Conservation (phyloP, 169 alveolate genomes). For the Eimeria maxima region DNA sequence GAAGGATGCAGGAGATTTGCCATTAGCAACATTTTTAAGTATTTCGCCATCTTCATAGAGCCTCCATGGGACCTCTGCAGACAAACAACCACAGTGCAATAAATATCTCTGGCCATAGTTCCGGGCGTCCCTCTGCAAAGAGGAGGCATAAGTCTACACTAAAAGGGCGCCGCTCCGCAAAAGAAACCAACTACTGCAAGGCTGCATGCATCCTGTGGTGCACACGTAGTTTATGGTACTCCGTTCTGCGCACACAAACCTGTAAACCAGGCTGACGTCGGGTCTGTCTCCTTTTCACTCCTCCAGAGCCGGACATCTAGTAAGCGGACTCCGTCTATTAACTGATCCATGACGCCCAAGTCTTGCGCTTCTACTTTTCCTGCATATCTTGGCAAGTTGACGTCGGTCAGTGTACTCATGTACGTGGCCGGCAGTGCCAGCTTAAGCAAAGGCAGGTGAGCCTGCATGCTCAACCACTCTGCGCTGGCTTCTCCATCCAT, state of each 20-base stretch:
- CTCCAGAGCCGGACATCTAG: constrained; percentile 78
- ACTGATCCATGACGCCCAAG: constrained; percentile 73
- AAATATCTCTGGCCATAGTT: not conserved
- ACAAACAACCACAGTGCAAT: not conserved
- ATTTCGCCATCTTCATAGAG: constrained; percentile 59
- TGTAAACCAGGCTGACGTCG: constrained; percentile 49
- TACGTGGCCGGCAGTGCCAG: constrained; percentile 81
- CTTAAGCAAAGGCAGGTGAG: constrained; percentile 55
- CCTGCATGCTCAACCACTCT: constrained; percentile 66
- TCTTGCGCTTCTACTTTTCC: constrained; percentile 77
- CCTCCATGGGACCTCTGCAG: constrained; percentile 83
- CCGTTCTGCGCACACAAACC: constrained; percentile 14
- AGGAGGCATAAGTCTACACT: not conserved
- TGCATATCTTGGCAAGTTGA: constrained; percentile 20
- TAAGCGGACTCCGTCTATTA: constrained; percentile 68
- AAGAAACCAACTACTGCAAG: not conserved
- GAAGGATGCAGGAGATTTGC: not conserved
- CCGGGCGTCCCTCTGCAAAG: not conserved
- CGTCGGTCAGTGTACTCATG: constrained; percentile 76
- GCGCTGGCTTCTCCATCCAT: constrained; percentile 39
- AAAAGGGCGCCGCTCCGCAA: not conserved
- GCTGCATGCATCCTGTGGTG: not conserved
- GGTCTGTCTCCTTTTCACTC: constrained; percentile 1
- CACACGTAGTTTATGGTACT: not conserved
- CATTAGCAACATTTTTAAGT: not conserved